phyloP scores from a whole-genome alignment of 2,329 filamentous ascomycete species.

The Clarireedia homoeocarpa region DNA sequence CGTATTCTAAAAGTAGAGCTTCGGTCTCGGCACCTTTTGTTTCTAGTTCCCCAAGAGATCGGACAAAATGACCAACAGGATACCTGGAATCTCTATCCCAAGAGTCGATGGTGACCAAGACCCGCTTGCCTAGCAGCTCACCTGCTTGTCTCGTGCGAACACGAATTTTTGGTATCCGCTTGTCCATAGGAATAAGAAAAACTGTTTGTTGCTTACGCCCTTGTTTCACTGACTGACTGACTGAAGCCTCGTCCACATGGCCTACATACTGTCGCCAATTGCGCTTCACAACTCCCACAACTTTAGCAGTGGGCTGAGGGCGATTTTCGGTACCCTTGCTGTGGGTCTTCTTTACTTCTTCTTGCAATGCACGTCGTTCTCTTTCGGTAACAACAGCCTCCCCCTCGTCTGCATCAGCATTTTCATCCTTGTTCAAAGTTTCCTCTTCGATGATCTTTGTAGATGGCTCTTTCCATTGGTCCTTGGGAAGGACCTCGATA shows the following conservation, averaged over 20 bases:
- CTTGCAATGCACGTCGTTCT: constrained; percentile 79
- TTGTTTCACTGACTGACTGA: constrained; percentile 63
- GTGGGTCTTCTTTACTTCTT: constrained; percentile 83
- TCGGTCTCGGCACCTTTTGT: constrained; percentile 98
- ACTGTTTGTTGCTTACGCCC: constrained; percentile 85
- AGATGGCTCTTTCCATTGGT: constrained; percentile 95
- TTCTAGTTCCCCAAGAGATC: constrained; percentile 86
- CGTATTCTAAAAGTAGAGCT: constrained; percentile 86
- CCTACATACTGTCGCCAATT: constrained; percentile 99
- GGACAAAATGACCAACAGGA: constrained; percentile 87
- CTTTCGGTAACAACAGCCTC: constrained; percentile 77
- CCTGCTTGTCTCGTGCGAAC: constrained; percentile 85
- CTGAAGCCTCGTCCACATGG: constrained; percentile 82
- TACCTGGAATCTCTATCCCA: constrained; percentile 94
- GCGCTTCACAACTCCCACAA: constrained; percentile 87
- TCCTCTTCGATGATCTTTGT: constrained; percentile 96
- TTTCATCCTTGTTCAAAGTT: constrained; percentile 83
- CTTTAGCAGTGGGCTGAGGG: constrained; percentile 82
- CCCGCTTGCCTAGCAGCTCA: constrained; percentile 82
- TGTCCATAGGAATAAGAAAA: constrained; percentile 96
- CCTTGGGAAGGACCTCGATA: constrained; percentile 83
- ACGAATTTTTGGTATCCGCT: constrained; percentile 91
- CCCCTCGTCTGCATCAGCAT: constrained; percentile 73
- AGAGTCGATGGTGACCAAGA: constrained; percentile 86
- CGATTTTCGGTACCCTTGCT: constrained; percentile 66